Evolutionary conservation across 257 asterid species (phyloP).

Genomic region (Lycium ferocissimum): DNA sequence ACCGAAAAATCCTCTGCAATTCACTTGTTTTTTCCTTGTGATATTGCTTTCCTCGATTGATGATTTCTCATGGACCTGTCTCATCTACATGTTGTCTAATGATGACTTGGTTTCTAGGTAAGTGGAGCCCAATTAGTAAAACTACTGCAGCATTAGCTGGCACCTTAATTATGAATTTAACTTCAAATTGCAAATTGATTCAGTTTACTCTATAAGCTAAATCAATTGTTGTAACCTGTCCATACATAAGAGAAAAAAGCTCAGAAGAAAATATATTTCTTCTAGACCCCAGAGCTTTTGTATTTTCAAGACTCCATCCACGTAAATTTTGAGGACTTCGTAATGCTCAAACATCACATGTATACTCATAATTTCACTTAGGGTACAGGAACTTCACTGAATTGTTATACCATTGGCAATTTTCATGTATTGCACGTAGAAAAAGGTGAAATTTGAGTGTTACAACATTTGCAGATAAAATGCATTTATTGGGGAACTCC

Average conservation of each 20-base stretch:
- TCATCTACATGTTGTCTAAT: not conserved
- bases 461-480: not conserved
- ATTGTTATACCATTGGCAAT: not conserved
- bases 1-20: not conserved
- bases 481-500: not conserved
- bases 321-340: not conserved
- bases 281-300: not conserved
- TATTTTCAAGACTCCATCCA: not conserved
- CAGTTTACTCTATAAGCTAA: too few species aligned
- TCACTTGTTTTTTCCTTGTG: not conserved
- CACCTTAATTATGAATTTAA: conserved; percentile 45
- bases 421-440: not conserved
- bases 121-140: conserved; percentile 66
- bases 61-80: not conserved
- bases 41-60: not conserved
- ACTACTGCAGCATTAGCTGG: conserved; percentile 78
- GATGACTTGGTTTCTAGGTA: conserved; percentile 45
- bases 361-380: conserved; percentile 6
- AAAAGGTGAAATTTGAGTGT: not conserved
- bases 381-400: not conserved
- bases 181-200: not conserved
- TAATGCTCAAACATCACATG: not conserved
- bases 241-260: conserved; percentile 39
- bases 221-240: not conserved
- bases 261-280: not conserved